These are phyloP conservation scores for Agmasoma carcini DNA, from an alignment of 371 early-diverging fungal species.

Conservation along the genomic window DNA sequence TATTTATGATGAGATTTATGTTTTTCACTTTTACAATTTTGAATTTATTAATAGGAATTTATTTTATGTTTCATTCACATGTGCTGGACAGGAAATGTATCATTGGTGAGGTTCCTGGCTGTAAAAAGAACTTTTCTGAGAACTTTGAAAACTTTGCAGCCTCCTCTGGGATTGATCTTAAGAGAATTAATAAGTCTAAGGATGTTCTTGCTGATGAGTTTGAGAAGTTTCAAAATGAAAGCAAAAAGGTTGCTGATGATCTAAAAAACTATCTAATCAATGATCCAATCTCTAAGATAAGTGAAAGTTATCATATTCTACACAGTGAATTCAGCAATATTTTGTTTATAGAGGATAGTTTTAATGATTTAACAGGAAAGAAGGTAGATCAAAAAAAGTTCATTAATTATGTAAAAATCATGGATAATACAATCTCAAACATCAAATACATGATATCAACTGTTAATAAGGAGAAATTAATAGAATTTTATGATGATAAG, in stretches of 20 bases:
- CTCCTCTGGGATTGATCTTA: not conserved
- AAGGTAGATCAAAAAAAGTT: slow-evolving; percentile 29
- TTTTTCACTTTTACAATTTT: not conserved
- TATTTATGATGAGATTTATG: not conserved
- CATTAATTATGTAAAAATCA: slow-evolving; percentile 19
- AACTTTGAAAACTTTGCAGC: slow-evolving; percentile 2
- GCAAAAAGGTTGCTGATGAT: not conserved
- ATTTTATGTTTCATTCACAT: slow-evolving; percentile 17
- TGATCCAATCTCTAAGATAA: slow-evolving; percentile 1
- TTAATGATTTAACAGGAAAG: slow-evolving; percentile 20
- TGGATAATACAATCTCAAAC: slow-evolving; percentile 19
- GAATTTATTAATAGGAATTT: slow-evolving; percentile 5
- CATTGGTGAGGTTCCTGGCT: slow-evolving; percentile 16
- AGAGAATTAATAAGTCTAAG: not conserved
- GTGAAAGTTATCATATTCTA: slow-evolving; percentile 18
- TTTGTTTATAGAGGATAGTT: slow-evolving; percentile 34
- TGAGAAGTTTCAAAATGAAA: not conserved
- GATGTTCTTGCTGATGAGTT: slow-evolving; percentile 11
- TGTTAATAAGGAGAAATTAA: slow-evolving; percentile 10
- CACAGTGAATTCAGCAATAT: slow-evolving; percentile 40
- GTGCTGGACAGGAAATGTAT: slow-evolving; percentile 34
- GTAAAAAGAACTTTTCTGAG: slow-evolving; percentile 5
- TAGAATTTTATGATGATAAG: slow-evolving; percentile 23
- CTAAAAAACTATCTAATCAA: slow-evolving; percentile 8
- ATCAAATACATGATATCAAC: slow-evolving; percentile 5